phyloP scores from a whole-genome alignment of 2,329 filamentous ascomycete species.

The Trichoderma sp. region DNA sequence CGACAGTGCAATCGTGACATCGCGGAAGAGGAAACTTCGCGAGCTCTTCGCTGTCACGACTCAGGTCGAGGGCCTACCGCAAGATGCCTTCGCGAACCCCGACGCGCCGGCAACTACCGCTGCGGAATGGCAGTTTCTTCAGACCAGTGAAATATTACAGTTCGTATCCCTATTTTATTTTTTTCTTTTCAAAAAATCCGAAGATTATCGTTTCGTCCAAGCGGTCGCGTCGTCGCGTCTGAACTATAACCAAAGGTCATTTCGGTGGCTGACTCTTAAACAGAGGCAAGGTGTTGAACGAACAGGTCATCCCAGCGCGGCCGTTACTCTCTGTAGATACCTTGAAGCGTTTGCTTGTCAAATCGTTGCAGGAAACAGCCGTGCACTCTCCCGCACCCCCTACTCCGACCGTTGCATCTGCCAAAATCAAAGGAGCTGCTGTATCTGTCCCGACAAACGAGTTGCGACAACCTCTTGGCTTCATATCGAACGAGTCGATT shows the following conservation, averaged over 20 bases:
- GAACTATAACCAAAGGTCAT: neutral
- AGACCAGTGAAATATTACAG: constrained; percentile 58
- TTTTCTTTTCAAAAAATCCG: constrained; percentile 15
- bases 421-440: constrained; percentile 18
- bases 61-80: constrained; percentile 60
- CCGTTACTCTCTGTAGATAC: constrained; percentile 45
- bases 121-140: constrained; percentile 55
- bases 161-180: constrained; percentile 40
- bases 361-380: constrained; percentile 27
- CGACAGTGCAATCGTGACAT: constrained; percentile 68
- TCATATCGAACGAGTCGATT: neutral
- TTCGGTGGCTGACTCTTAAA: constrained; percentile 25
- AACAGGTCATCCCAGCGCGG: constrained; percentile 51
- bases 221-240: constrained; percentile 17
- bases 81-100: constrained; percentile 54
- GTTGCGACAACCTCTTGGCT: constrained; percentile 18
- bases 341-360: constrained; percentile 39
- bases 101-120: constrained; percentile 53
- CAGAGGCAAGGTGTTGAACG: constrained; percentile 46
- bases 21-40: constrained; percentile 87
- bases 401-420: constrained; percentile 16
- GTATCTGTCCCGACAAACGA: constrained; percentile 19
- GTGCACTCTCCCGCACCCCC: constrained; percentile 18
- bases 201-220: neutral
- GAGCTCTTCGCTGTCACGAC: constrained; percentile 81